These are phyloP conservation scores for Gossypium schwendimanii DNA, from an alignment of 441 rosid species.

Conservation along the genomic window DNA sequence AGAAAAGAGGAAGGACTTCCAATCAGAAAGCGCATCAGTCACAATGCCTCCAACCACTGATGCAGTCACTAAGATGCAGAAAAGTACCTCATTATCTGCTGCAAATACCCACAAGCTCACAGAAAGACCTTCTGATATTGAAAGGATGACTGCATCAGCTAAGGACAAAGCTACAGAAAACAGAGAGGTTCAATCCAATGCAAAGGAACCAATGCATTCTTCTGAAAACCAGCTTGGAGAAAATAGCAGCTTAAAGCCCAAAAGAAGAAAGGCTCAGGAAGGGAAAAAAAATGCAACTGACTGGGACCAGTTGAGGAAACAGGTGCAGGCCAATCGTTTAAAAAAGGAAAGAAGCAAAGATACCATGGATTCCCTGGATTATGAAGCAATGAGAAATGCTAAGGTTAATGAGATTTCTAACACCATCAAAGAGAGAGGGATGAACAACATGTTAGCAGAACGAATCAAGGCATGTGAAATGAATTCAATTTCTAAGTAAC, in stretches of 20 bases:
- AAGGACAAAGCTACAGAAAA: slow-evolving; percentile 23
- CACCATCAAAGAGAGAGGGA: slow-evolving; percentile 80
- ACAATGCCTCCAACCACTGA: slow-evolving; percentile 25
- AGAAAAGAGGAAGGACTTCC: slow-evolving; percentile 29
- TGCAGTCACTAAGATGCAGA: slow-evolving; percentile 25
- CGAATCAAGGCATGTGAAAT: slow-evolving; percentile 61
- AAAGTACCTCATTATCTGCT: slow-evolving; percentile 23
- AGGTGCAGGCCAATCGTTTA: slow-evolving; percentile 34
- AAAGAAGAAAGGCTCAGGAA: slow-evolving; percentile 35
- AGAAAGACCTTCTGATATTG: slow-evolving; percentile 28
- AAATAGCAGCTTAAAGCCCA: slow-evolving; percentile 38
- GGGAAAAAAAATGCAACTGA: slow-evolving; percentile 48
- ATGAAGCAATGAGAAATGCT: slow-evolving; percentile 72
- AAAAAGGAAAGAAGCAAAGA: slow-evolving; percentile 52
- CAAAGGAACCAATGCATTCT: slow-evolving; percentile 30
- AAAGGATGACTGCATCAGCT: slow-evolving; percentile 24
- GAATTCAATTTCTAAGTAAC: slow-evolving; percentile 9
- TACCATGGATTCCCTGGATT: slow-evolving; percentile 73
- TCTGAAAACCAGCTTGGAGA: slow-evolving; percentile 26
- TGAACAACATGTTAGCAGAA: slow-evolving; percentile 92
- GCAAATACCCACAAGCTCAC: slow-evolving; percentile 23
- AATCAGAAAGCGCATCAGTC: slow-evolving; percentile 24
- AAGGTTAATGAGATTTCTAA: slow-evolving; percentile 45
- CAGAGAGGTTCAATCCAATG: slow-evolving; percentile 28
- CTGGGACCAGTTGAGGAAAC: slow-evolving; percentile 76